phyloP scores from a whole-genome alignment of 148 eudicot species.

The Dianthus caryophyllus region DNA sequence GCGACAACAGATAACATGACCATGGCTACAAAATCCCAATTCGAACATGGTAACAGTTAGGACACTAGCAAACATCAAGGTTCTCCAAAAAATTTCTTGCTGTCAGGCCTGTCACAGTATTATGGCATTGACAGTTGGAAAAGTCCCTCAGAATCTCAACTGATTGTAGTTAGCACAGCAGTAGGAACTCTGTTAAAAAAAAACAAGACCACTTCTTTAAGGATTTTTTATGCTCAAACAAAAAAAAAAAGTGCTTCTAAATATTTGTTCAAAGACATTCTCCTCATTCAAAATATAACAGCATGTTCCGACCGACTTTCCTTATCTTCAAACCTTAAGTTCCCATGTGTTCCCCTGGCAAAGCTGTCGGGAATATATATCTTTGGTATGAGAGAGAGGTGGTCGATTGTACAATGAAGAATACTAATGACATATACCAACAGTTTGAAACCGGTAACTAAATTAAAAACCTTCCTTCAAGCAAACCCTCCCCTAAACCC shows the following conservation, averaged over 20 bases:
- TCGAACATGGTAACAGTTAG: background rate
- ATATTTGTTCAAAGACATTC: background rate
- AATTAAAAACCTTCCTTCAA: background rate
- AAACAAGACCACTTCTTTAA: background rate
- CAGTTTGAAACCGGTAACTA: background rate
- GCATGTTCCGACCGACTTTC: background rate
- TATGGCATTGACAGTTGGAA: background rate
- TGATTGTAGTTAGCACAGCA: background rate
- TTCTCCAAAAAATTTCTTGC: background rate
- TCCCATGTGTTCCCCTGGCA: background rate
- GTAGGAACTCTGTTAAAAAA: background rate
- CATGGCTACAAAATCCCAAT: background rate
- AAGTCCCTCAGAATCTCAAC: background rate
- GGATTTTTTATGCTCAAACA: background rate
- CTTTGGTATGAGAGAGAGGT: background rate
- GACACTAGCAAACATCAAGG: background rate
- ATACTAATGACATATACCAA: background rate
- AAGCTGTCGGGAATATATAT: background rate
- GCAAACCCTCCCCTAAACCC: no score
- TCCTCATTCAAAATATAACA: background rate
- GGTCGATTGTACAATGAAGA: background rate
- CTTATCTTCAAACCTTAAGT: background rate
- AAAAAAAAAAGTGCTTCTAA: background rate
- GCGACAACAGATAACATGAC: constrained; percentile 10
- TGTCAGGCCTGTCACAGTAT: background rate